Evolutionary conservation across 164 flowering plant genomes (phyloP).

Genomic region (Saururus chinensis): DNA sequence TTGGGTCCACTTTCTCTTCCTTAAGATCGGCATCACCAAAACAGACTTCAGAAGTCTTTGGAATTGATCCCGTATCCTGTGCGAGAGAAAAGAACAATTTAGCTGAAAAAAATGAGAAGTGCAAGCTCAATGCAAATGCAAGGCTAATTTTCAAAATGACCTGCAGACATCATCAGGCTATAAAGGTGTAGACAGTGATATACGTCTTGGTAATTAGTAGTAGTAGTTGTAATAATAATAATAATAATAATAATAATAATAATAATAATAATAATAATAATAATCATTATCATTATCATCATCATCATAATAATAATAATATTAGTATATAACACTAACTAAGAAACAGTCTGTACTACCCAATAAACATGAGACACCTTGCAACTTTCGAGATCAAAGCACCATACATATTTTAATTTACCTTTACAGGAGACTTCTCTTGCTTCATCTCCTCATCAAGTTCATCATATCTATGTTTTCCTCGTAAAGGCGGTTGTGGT

Average conservation of each 20-base stretch:
- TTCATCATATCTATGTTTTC: conserved; percentile 8
- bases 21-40: conserved; percentile 8
- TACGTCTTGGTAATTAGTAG: too few relatives aligned
- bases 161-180: neutral
- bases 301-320: too few relatives aligned
- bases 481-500: conserved; percentile 15
- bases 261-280: neutral
- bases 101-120: neutral
- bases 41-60: conserved; percentile 12
- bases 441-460: conserved; percentile 15
- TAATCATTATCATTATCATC: too few relatives aligned
- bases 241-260: neutral
- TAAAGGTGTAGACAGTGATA: neutral
- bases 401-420: neutral
- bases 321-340: neutral
- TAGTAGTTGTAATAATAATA: too few relatives aligned
- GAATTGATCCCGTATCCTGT: conserved; percentile 20
- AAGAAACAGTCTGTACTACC: neutral
- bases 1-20: conserved; percentile 15
- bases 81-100: neutral
- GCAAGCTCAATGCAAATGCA: neutral
- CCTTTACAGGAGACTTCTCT: conserved; percentile 2
- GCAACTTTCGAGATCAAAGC: neutral
- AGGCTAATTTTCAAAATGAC: neutral
- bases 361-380: neutral